A percentile compares a stretch with the other conserved stretches of the same genome.
These are phyloP conservation scores for Murraya koenigii DNA, from an alignment of 345 rosid genomes.

Conservation along the genomic window DNA sequence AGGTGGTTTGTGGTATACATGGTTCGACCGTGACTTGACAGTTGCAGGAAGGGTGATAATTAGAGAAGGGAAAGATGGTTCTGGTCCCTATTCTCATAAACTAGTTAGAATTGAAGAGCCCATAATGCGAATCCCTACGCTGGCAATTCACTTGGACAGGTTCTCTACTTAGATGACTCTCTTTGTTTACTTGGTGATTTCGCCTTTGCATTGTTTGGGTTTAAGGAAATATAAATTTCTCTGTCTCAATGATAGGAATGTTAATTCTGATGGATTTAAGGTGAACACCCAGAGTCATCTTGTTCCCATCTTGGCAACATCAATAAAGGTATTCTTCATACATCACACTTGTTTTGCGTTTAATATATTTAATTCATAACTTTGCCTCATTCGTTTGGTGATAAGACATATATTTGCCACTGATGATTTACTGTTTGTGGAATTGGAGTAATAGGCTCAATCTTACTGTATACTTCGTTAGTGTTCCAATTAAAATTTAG, in stretches of 20 bases:
- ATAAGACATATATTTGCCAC: neutral
- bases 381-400: neutral
- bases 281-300: conserved; percentile 88
- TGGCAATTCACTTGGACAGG: conserved; percentile 98
- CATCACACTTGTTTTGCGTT: neutral
- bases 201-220: neutral
- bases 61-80: conserved; percentile 56
- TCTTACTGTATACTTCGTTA: neutral
- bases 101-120: conserved; percentile 81
- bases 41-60: conserved; percentile 86
- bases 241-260: conserved; percentile 47
- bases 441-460: neutral
- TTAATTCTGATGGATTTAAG: conserved; percentile 83
- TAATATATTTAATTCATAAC: neutral
- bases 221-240: neutral
- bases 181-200: neutral
- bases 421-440: neutral
- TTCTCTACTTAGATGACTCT: conserved; percentile 14
- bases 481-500: neutral
- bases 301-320: conserved; percentile 82
- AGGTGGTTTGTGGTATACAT: conserved; percentile 94
- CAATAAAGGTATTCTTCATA: conserved; percentile 59
- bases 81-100: conserved; percentile 57
- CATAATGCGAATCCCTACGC: conserved; percentile 87
- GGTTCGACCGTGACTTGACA: conserved; percentile 99